Evolutionary conservation across 1,284 basidiomycete genomes (phyloP).

Genomic region (Cystobasidium sp.): DNA sequence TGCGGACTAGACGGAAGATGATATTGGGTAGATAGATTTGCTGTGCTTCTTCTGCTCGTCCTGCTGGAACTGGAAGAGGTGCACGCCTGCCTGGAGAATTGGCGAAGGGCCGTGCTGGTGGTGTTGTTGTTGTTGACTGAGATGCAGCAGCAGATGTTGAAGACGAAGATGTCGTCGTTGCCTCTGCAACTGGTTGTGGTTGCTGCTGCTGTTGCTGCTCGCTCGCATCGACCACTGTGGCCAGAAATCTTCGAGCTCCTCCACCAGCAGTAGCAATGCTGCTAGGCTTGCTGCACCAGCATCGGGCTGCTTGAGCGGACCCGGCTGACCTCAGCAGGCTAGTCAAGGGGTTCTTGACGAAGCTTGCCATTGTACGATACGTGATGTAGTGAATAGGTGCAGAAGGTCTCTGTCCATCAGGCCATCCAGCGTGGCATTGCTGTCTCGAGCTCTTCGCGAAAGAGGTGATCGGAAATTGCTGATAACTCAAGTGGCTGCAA

Average conservation of each 20-base stretch:
- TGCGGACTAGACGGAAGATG: slow-evolving; percentile 53
- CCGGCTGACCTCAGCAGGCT: slow-evolving; percentile 8
- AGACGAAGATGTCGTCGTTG: no score
- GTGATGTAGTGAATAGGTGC: background rate
- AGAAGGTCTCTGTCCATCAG: background rate
- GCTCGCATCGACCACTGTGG: slow-evolving; percentile 8
- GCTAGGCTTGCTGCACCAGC: slow-evolving; percentile 4
- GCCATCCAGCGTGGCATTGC: background rate
- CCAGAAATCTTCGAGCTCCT: slow-evolving; percentile 28
- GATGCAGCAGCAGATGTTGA: background rate
- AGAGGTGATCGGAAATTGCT: background rate
- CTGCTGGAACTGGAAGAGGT: slow-evolving; percentile 13
- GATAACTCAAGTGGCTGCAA: background rate
- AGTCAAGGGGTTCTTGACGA: background rate
- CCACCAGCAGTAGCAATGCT: background rate
- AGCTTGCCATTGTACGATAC: background rate
- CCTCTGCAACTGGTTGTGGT: no score
- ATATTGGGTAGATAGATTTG: slow-evolving; percentile 53
- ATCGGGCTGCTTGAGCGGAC: background rate
- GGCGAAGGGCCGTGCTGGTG: background rate
- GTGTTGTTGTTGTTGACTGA: background rate
- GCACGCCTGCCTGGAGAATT: slow-evolving; percentile 8
- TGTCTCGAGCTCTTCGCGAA: no score
- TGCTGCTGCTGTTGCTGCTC: slow-evolving; percentile 1
- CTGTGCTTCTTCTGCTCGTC: slow-evolving; percentile 30